Conservation (phyloP, 306 rosid genomes). For the Fragaria nilgerrensis region DNA sequence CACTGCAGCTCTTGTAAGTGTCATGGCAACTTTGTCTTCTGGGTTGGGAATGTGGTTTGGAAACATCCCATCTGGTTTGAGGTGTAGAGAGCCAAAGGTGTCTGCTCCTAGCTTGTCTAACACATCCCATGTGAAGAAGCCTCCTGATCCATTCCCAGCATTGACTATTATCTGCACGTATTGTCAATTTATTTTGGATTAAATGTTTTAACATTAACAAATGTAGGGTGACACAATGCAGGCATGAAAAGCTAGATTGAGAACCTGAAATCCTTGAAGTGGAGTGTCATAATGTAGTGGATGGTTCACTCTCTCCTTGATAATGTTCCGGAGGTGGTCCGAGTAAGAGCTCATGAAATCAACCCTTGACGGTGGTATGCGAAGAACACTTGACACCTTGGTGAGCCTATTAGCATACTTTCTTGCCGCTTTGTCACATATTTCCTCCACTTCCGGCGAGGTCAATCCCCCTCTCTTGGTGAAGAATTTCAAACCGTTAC, state of each 20-base stretch:
- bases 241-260: neutral
- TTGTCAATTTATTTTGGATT: neutral
- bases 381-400: conserved; percentile 60
- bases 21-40: conserved; percentile 83
- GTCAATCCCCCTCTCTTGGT: conserved; percentile 79
- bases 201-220: neutral
- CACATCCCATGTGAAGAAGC: conserved; percentile 86
- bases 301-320: conserved; percentile 72
- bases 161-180: conserved; percentile 71
- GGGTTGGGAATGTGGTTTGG: conserved; percentile 95
- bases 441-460: conserved; percentile 69
- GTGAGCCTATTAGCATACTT: conserved; percentile 69
- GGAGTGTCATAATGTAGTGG: conserved; percentile 79
- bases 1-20: conserved; percentile 71
- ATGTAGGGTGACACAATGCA: neutral
- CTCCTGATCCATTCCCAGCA: conserved; percentile 96
- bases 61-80: conserved; percentile 87
- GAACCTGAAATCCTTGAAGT: conserved; percentile 82
- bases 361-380: conserved; percentile 44
- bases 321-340: conserved; percentile 62
- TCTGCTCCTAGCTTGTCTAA: conserved; percentile 94
- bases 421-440: conserved; percentile 71
- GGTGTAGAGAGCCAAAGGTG: conserved; percentile 86
- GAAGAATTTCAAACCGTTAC: conserved; percentile 85
- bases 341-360: conserved; percentile 83